Percentiles rank a stretch among this genome's conserved stretches.
phyloP scores from a whole-genome alignment of 2,329 filamentous ascomycete species.

The Chaetomium sp. region DNA sequence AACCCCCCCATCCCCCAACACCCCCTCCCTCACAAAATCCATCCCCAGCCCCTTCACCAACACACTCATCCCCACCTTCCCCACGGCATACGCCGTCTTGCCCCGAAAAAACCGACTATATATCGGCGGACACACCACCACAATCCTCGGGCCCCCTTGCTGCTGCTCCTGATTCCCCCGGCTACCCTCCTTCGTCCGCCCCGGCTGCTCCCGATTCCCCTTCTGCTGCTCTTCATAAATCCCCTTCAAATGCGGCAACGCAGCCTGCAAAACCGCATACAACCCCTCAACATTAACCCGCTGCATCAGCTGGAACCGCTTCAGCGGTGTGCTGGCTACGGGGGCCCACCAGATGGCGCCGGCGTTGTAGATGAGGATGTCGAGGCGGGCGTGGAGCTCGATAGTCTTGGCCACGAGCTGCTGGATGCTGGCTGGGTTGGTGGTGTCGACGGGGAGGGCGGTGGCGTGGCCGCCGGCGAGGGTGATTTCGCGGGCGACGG shows the following conservation, averaged over 20 bases:
- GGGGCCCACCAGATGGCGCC: slow-evolving; percentile 82
- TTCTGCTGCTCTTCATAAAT: background rate
- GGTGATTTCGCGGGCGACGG: slow-evolving; percentile 67
- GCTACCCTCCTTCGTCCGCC: slow-evolving; percentile 38
- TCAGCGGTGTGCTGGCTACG: slow-evolving; percentile 64
- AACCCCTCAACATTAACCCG: slow-evolving; percentile 67
- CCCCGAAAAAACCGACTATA: slow-evolving; percentile 80
- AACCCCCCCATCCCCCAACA: slow-evolving; percentile 33
- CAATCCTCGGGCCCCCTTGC: slow-evolving; percentile 41
- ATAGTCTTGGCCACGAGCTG: slow-evolving; percentile 53
- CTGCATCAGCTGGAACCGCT: slow-evolving; percentile 75
- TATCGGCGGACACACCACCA: slow-evolving; percentile 78
- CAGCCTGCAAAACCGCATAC: slow-evolving; percentile 64
- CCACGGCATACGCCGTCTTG: slow-evolving; percentile 76
- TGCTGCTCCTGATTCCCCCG: background rate
- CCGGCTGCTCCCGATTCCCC: background rate
- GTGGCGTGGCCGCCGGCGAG: slow-evolving; percentile 57
- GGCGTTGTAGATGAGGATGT: slow-evolving; percentile 75
- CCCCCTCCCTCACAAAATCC: slow-evolving; percentile 64
- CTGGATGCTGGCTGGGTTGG: slow-evolving; percentile 55
- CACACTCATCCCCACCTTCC: slow-evolving; percentile 77
- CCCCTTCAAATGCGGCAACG: slow-evolving; percentile 57
- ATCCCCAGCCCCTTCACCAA: slow-evolving; percentile 75
- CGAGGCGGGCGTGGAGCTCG: slow-evolving; percentile 53
- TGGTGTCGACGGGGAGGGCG: slow-evolving; percentile 64